Conservation (phyloP, 352 stramenopile species). For the Globisporangium nagaii region DNA sequence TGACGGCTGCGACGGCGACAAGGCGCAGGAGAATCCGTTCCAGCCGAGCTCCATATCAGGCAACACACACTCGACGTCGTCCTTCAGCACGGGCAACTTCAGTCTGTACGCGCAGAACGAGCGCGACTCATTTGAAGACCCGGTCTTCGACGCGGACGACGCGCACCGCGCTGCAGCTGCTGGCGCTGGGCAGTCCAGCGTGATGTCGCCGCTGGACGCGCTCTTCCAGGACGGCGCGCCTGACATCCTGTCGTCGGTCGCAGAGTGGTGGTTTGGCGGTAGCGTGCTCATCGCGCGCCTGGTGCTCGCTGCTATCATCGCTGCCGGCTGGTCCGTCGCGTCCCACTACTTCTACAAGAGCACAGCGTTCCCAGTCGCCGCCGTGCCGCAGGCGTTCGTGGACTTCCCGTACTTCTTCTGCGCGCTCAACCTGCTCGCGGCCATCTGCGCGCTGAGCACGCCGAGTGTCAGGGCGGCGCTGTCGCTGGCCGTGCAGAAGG, state of each 20-base stretch:
- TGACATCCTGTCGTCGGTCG: conserved; percentile 19
- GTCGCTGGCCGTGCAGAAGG: conserved; percentile 31
- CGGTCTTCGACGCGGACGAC: conserved; percentile 16
- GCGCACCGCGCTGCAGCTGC: background rate
- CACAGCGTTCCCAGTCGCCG: conserved; percentile 25
- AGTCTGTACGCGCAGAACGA: conserved; percentile 17
- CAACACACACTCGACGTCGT: conserved; percentile 29
- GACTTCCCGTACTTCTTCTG: conserved; percentile 34
- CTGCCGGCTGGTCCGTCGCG: conserved; percentile 25
- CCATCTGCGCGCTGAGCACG: conserved; percentile 24
- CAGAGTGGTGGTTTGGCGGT: conserved; percentile 17
- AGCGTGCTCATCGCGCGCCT: conserved; percentile 19
- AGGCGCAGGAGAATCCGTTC: conserved; percentile 17
- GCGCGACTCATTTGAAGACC: conserved; percentile 30
- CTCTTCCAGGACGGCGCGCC: conserved; percentile 21
- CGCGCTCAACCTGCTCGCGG: conserved; percentile 25
- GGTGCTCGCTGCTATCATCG: conserved; percentile 14
- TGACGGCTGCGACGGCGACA: too few species aligned
- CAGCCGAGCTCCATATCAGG: conserved; percentile 21
- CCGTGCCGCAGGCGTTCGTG: conserved; percentile 19
- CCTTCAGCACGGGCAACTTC: conserved; percentile 12
- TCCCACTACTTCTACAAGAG: conserved; percentile 16
- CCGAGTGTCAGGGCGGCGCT: conserved; percentile 22
- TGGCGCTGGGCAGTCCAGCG: conserved; percentile 8
- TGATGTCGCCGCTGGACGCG: conserved; percentile 17